Evolutionary conservation across 1,284 basidiomycete genomes (phyloP).

Genomic region (Ganoderma lingzhi): DNA sequence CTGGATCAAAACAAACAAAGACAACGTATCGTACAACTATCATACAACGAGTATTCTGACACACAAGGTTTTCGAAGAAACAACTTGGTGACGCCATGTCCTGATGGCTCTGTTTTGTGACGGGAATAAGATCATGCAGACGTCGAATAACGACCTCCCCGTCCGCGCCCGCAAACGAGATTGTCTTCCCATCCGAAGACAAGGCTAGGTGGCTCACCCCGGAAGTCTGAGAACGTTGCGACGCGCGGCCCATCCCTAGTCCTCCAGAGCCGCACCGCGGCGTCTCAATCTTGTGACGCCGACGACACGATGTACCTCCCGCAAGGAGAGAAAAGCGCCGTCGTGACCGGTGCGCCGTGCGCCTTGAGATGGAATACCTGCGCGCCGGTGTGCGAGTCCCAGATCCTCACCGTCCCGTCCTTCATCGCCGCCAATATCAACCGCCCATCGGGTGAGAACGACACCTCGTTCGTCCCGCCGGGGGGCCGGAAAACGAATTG

Average conservation of each 20-base stretch:
- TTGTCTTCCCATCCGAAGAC: background rate
- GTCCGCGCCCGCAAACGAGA: background rate
- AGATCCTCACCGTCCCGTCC: background rate
- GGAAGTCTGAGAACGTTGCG: background rate
- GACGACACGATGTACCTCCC: background rate
- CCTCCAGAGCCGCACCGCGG: background rate
- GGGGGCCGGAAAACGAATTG: background rate
- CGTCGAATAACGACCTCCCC: background rate
- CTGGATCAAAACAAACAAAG: no score
- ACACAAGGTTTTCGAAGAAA: no score
- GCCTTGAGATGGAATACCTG: background rate
- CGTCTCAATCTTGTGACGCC: background rate
- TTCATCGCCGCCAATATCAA: background rate
- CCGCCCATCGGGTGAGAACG: background rate
- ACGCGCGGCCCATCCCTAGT: background rate
- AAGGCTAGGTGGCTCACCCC: background rate
- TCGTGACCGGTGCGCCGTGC: background rate
- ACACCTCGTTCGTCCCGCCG: background rate
- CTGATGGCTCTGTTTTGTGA: background rate
- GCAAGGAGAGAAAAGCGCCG: background rate
- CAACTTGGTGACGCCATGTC: no score
- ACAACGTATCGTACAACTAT: no score
- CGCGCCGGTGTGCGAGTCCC: background rate
- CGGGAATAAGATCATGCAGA: background rate
- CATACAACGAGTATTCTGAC: no score